Evolutionary conservation across 306 rosid species (phyloP).

Genomic region (Malus sieversii): DNA sequence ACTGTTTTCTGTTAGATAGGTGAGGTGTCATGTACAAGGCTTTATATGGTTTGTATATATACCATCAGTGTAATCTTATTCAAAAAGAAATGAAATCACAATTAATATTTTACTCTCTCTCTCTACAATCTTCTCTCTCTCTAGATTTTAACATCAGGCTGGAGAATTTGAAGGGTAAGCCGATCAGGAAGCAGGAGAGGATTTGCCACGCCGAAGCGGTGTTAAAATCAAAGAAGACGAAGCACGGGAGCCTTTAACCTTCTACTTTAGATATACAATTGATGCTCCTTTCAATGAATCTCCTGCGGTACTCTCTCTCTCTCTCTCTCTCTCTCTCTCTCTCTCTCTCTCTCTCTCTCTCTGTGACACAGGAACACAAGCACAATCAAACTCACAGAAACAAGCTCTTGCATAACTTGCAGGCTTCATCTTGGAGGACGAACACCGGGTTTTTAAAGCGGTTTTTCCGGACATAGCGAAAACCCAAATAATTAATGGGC

Average conservation of each 20-base stretch:
- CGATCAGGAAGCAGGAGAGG: constrained; percentile 10
- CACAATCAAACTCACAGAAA: background rate
- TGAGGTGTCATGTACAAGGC: no score
- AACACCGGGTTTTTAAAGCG: constrained; percentile 19
- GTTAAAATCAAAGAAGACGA: background rate
- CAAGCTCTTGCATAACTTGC: background rate
- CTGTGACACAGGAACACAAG: no score
- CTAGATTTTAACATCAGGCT: no score
- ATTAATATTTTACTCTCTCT: no score
- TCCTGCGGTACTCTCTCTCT: constrained; percentile 36
- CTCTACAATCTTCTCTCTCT: no score
- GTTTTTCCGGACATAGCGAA: constrained; percentile 19
- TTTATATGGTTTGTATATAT: no score
- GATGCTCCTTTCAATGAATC: constrained; percentile 32
- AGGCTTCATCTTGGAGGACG: constrained; percentile 46
- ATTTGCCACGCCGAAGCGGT: background rate
- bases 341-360: background rate
- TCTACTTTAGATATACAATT: constrained; percentile 10
- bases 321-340: background rate
- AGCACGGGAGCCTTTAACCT: constrained; percentile 22
- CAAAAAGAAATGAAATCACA: no score
- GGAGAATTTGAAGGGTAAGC: background rate
- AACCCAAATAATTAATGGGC: constrained; percentile 24
- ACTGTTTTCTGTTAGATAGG: no score
- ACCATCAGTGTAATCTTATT: no score